phyloP scores from a whole-genome alignment of 441 rosid genomes.

The Lepidium campestre region DNA sequence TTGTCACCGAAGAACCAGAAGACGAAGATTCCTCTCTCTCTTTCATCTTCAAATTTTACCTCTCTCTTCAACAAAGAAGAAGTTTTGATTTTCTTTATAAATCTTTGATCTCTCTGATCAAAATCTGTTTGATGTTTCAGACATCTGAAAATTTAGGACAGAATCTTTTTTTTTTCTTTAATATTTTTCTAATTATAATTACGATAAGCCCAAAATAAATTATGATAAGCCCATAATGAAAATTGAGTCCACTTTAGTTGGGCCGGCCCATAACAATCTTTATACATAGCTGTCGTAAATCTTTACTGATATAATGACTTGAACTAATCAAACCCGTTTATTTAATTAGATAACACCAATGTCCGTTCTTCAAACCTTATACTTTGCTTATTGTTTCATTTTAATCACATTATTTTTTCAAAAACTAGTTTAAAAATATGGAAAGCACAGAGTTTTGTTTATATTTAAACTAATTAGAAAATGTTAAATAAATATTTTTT shows the following conservation, averaged over 20 bases:
- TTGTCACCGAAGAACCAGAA: constrained; percentile 9
- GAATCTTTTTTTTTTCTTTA: background rate
- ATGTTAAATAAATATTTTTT: too few species aligned
- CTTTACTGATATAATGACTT: too few species aligned
- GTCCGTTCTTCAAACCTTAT: too few species aligned
- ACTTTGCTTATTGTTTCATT: too few species aligned
- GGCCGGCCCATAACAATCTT: background rate
- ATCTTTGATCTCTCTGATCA: background rate
- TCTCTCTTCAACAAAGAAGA: background rate
- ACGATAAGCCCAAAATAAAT: too few species aligned
- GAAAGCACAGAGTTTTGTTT: too few species aligned
- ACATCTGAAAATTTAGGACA: constrained; percentile 1
- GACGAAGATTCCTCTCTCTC: constrained; percentile 28
- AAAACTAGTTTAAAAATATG: too few species aligned
- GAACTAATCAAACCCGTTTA: too few species aligned
- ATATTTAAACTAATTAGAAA: too few species aligned
- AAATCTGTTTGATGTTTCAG: constrained; percentile 2
- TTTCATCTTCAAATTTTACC: constrained; percentile 3
- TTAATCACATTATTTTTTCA: too few species aligned
- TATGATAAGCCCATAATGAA: background rate
- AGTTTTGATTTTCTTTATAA: background rate
- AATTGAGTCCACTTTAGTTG: constrained; percentile 1
- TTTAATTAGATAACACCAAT: too few species aligned
- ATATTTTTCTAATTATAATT: background rate
- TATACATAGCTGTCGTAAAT: background rate